Percentiles rank a stretch among this genome's conserved stretches.
Evolutionary conservation across 2,329 filamentous ascomycete species (phyloP).

Genomic region (Fusarium sp.): DNA sequence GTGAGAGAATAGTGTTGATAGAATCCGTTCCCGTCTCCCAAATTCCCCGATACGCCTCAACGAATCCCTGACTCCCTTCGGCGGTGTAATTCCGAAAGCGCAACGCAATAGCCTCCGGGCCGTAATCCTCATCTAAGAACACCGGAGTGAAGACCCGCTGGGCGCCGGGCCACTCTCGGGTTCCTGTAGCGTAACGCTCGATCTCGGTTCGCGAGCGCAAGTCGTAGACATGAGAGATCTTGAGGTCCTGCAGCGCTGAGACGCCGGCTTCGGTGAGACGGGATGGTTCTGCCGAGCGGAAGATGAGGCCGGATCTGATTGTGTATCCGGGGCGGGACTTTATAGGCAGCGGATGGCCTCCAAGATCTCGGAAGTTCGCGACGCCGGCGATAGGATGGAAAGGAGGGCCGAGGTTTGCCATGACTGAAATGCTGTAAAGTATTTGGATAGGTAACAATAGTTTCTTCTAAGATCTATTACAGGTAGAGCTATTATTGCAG

Average conservation of each 20-base stretch:
- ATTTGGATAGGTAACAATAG: too few species aligned
- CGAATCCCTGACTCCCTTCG: constrained; percentile 67
- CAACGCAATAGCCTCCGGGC: constrained; percentile 69
- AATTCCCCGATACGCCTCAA: constrained; percentile 71
- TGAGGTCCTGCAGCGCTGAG: constrained; percentile 60
- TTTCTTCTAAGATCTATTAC: neutral
- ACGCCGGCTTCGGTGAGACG: constrained; percentile 64
- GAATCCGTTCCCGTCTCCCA: constrained; percentile 60
- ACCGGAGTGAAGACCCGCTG: constrained; percentile 69
- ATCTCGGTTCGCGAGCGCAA: constrained; percentile 72
- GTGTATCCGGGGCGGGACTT: constrained; percentile 62
- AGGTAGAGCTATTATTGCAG: neutral
- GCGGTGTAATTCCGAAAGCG: constrained; percentile 69
- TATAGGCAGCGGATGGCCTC: constrained; percentile 63
- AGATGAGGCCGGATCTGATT: constrained; percentile 67
- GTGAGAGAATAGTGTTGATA: constrained; percentile 64
- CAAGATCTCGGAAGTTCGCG: constrained; percentile 75
- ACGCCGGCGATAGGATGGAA: constrained; percentile 66
- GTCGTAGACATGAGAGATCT: constrained; percentile 75
- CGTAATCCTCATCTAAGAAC: constrained; percentile 69
- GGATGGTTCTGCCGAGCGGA: constrained; percentile 75
- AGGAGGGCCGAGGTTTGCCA: constrained; percentile 51
- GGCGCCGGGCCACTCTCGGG: constrained; percentile 52
- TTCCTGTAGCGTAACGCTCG: constrained; percentile 50
- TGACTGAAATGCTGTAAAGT: neutral